Evolutionary conservation across 164 flowering plant genomes (phyloP).

Genomic region (Stephania japonica): DNA sequence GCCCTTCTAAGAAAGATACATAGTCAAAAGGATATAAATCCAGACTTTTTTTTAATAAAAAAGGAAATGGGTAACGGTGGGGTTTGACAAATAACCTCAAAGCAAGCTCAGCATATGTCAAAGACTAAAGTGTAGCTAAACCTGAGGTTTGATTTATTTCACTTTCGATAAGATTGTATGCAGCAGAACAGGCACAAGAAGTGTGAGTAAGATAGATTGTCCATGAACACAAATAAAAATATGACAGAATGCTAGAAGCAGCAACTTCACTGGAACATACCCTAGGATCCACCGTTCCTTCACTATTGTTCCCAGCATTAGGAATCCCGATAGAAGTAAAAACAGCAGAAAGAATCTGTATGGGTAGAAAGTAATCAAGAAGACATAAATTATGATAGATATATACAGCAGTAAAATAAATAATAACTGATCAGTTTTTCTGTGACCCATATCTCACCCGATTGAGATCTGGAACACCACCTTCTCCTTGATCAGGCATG

Average conservation of each 20-base stretch:
- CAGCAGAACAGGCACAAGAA: background rate
- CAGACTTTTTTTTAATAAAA: background rate
- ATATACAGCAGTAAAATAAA: background rate
- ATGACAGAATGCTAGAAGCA: background rate
- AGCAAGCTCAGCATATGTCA: background rate
- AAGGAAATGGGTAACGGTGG: background rate
- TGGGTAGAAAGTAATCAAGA: conserved; percentile 4
- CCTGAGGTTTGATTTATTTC: background rate
- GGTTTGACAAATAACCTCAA: background rate
- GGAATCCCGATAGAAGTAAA: conserved; percentile 69
- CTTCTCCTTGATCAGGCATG: conserved; percentile 74
- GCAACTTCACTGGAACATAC: conserved; percentile 26
- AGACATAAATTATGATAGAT: background rate
- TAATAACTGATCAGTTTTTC: background rate
- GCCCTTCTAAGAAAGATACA: background rate
- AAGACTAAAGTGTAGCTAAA: background rate
- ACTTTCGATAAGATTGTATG: background rate
- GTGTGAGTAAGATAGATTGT: background rate
- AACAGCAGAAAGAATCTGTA: conserved; percentile 76
- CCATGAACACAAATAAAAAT: background rate
- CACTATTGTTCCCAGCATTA: conserved; percentile 35
- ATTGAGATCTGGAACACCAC: conserved; percentile 56
- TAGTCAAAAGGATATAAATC: background rate
- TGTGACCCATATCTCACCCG: conserved; percentile 38
- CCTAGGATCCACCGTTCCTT: conserved; percentile 40